Evolutionary conservation across 345 rosid genomes (phyloP).

Genomic region (Corchorus olitorius): DNA sequence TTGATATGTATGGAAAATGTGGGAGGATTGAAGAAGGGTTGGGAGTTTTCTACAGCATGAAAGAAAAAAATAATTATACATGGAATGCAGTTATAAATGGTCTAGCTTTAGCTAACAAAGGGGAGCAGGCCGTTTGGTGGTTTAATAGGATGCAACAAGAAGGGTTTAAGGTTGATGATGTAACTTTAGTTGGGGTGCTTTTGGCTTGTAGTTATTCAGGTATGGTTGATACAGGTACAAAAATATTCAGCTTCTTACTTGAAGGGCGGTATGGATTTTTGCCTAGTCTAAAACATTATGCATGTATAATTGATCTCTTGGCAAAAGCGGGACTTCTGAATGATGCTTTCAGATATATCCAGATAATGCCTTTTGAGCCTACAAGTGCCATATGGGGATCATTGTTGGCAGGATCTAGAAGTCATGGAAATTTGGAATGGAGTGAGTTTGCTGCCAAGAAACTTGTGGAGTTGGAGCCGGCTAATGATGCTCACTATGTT

Average conservation of each 20-base stretch:
- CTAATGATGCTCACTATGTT: slow-evolving; percentile 42
- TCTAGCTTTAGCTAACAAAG: slow-evolving; percentile 46
- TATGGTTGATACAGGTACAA: slow-evolving; percentile 37
- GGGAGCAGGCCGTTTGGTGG: slow-evolving; percentile 49
- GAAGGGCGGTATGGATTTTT: slow-evolving; percentile 46
- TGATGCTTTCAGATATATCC: slow-evolving; percentile 43
- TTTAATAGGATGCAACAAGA: slow-evolving; percentile 49
- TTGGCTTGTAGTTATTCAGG: slow-evolving; percentile 61
- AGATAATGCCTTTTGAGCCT: slow-evolving; percentile 52
- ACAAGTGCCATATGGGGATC: slow-evolving; percentile 61
- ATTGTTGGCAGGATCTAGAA: slow-evolving; percentile 44
- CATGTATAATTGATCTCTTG: slow-evolving; percentile 50
- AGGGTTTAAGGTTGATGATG: slow-evolving; percentile 43
- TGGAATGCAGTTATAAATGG: slow-evolving; percentile 61
- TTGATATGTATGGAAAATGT: slow-evolving; percentile 57
- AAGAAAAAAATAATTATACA: slow-evolving; percentile 44
- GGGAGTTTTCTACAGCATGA: slow-evolving; percentile 43
- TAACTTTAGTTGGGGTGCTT: slow-evolving; percentile 51
- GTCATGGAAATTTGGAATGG: slow-evolving; percentile 42
- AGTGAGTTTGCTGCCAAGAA: slow-evolving; percentile 48
- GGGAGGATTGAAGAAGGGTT: slow-evolving; percentile 51
- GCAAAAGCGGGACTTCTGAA: slow-evolving; percentile 40
- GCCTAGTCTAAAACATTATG: slow-evolving; percentile 50
- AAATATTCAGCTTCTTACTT: slow-evolving; percentile 44
- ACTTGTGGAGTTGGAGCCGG: slow-evolving; percentile 57